Evolutionary conservation across 768 basidiomycete genomes (phyloP).

Genomic region (Lentinula edodes): DNA sequence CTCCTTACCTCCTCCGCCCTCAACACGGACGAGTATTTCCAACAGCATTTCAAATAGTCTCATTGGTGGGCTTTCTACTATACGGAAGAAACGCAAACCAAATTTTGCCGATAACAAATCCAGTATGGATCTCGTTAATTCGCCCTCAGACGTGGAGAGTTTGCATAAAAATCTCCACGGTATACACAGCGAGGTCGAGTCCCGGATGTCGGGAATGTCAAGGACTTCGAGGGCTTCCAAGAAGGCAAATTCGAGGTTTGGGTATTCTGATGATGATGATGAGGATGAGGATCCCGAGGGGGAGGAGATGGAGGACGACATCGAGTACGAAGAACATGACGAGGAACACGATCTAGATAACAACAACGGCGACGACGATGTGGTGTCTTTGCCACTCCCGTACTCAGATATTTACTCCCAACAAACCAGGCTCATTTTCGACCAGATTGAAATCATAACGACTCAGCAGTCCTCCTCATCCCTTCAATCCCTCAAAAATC

Average conservation of each 20-base stretch:
- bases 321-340: conserved; percentile 25
- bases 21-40: too few relatives aligned
- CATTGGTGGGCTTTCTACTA: not conserved
- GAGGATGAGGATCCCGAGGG: conserved; percentile 27
- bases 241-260: conserved; percentile 18
- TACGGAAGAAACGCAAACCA: too few relatives aligned
- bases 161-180: not conserved
- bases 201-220: not conserved
- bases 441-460: not conserved
- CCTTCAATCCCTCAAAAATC: not conserved
- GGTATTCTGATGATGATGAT: conserved; percentile 18
- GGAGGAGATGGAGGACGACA: conserved; percentile 40
- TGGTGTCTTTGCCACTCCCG: conserved; percentile 30
- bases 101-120: not conserved
- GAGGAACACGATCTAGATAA: not conserved
- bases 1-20: too few relatives aligned
- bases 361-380: conserved; percentile 23
- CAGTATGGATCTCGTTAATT: not conserved
- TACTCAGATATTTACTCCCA: conserved; percentile 50
- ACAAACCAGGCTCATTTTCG: not conserved
- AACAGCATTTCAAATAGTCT: not conserved
- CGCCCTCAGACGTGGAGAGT: not conserved
- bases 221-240: conserved; percentile 14
- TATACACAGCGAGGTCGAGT: not conserved
- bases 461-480: not conserved